Conservation (phyloP, 106 monocot species). For the Cymbidium sinense region DNA sequence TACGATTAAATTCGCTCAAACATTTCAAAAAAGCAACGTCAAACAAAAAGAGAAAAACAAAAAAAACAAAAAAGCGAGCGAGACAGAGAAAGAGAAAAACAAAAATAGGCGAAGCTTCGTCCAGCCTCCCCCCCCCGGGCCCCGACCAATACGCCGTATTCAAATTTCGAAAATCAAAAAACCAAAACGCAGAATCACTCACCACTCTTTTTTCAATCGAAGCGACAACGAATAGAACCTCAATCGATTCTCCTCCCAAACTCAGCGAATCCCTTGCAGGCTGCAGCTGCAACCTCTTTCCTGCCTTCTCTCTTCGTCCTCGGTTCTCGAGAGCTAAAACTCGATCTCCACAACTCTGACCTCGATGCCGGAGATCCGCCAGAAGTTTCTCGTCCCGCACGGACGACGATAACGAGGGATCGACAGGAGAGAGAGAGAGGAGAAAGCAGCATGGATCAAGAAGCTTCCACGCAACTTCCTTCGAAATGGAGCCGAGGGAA, state of each 20-base stretch:
- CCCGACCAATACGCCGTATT: neutral
- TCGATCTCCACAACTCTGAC: neutral
- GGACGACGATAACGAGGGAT: neutral
- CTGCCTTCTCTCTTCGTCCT: neutral
- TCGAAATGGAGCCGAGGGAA: neutral
- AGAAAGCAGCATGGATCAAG: neutral
- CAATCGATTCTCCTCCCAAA: neutral
- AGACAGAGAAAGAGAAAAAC: too few relatives aligned
- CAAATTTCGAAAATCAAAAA: neutral
- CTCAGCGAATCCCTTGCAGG: neutral
- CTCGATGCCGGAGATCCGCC: constrained; percentile 7
- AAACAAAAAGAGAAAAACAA: neutral
- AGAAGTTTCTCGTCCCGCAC: neutral
- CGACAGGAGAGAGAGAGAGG: neutral
- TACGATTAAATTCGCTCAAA: too few relatives aligned
- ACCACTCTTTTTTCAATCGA: neutral
- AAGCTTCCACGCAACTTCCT: constrained; percentile 9
- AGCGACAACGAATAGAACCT: neutral
- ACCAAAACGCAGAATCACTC: neutral
- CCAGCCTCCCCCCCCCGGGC: neutral
- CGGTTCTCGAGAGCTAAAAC: neutral
- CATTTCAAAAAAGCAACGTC: neutral
- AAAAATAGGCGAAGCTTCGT: neutral
- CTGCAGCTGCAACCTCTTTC: neutral
- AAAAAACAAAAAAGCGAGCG: too few relatives aligned